Percentiles rank a stretch among this genome's conserved stretches.
These are phyloP conservation scores for Sarocladiaceae sp. DNA, from an alignment of 2,329 filamentous ascomycete species.

Conservation along the genomic window DNA sequence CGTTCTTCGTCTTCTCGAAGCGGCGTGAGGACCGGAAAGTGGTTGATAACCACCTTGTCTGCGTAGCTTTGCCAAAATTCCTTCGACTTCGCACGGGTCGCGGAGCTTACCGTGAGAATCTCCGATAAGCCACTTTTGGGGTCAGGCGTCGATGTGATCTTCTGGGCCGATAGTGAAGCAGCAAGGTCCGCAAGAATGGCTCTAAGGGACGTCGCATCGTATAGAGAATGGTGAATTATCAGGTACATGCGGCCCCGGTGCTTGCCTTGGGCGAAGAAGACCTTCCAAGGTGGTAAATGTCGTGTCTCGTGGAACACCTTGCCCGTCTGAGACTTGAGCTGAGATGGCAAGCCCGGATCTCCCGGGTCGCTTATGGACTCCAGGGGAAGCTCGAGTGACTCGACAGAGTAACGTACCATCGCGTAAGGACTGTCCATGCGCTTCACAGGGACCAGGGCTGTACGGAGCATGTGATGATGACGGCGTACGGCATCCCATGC, in stretches of 20 bases:
- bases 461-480: conserved; percentile 66
- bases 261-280: conserved; percentile 38
- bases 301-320: conserved; percentile 34
- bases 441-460: conserved; percentile 61
- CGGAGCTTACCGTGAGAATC: background rate
- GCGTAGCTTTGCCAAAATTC: conserved; percentile 59
- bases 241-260: conserved; percentile 32
- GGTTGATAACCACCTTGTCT: conserved; percentile 49
- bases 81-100: conserved; percentile 27
- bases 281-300: conserved; percentile 56
- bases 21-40: conserved; percentile 73
- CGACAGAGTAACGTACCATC: conserved; percentile 58
- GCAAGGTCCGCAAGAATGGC: conserved; percentile 56
- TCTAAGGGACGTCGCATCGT: conserved; percentile 72
- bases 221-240: conserved; percentile 71
- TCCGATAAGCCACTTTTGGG: background rate
- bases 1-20: conserved; percentile 33
- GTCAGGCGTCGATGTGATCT: background rate
- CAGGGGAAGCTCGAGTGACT: background rate
- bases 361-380: background rate
- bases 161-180: conserved; percentile 17
- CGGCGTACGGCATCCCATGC: conserved; percentile 54
- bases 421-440: conserved; percentile 58
- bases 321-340: background rate
- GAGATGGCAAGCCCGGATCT: background rate